Conservation (phyloP, 2,329 filamentous ascomycete species). For the Curvularia spicifera region DNA sequence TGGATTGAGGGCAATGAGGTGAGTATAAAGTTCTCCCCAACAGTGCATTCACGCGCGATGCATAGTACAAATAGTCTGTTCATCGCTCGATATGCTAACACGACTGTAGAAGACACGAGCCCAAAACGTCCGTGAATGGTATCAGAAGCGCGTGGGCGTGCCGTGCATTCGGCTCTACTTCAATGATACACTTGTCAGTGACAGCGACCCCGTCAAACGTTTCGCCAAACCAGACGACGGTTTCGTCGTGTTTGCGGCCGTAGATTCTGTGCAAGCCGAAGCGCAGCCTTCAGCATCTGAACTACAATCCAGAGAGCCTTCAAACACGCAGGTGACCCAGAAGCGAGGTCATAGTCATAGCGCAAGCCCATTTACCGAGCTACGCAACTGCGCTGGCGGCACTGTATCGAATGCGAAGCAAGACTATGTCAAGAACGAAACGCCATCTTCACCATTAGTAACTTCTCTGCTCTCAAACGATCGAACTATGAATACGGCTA, state of each 20-base stretch:
- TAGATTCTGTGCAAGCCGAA: not conserved
- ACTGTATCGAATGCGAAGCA: not conserved
- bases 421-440: not conserved
- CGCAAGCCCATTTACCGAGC: not conserved
- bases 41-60: not conserved
- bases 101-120: slow-evolving; percentile 30
- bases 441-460: not conserved
- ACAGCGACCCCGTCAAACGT: slow-evolving; percentile 9
- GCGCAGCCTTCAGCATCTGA: not conserved
- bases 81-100: not conserved
- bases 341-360: not conserved
- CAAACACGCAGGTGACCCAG: not conserved
- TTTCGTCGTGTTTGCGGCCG: slow-evolving; percentile 16
- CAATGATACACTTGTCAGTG: slow-evolving; percentile 11
- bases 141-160: slow-evolving; percentile 14
- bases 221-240: slow-evolving; percentile 10
- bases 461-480: not conserved
- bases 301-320: not conserved
- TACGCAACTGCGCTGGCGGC: not conserved
- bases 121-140: slow-evolving; percentile 26
- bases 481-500: not conserved
- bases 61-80: no score
- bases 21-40: slow-evolving; percentile 13
- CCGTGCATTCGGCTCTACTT: slow-evolving; percentile 28
- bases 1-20: slow-evolving; percentile 48